Evolutionary conservation across 1,284 basidiomycete species (phyloP).

Genomic region (Salmacisia buchloeana): DNA sequence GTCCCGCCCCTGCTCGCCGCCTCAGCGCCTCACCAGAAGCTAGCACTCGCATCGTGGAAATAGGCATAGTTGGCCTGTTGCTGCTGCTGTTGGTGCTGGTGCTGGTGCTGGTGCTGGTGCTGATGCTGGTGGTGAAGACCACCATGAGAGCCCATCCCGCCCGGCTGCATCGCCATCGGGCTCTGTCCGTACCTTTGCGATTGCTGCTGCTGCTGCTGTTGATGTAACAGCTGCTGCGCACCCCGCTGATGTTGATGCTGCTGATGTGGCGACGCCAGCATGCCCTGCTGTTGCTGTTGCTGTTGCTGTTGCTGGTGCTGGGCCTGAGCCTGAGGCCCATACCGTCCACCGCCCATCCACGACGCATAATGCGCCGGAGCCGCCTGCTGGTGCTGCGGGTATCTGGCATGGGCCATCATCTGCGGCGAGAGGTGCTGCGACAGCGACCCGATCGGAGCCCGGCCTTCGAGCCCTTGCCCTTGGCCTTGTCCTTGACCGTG

Average conservation of each 20-base stretch:
- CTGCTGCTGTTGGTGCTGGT: not conserved
- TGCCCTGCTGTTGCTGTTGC: conserved; percentile 16
- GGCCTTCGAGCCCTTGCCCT: not conserved
- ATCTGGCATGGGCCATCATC: not conserved
- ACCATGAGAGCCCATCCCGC: no score
- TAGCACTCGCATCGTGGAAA: conserved; percentile 1
- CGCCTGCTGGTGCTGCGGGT: not conserved
- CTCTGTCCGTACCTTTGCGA: conserved; percentile 6
- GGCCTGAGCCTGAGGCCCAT: not conserved
- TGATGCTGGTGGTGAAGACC: not conserved
- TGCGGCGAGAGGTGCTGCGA: conserved; percentile 6
- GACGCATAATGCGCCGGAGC: not conserved
- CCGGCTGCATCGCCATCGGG: no score
- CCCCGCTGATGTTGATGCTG: conserved; percentile 16
- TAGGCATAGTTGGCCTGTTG: not conserved
- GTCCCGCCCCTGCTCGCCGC: no score
- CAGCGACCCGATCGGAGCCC: not conserved
- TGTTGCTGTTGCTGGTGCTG: conserved; percentile 12
- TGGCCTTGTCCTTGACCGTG: no score
- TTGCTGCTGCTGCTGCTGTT: conserved; percentile 13
- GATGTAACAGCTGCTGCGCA: conserved; percentile 17
- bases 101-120: not conserved
- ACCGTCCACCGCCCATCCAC: not conserved
- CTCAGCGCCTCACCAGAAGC: not conserved
- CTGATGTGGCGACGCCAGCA: conserved; percentile 10